Evolutionary conservation across 768 basidiomycete genomes (phyloP), one percentile per base, ranked within the genome.

Genomic region (Amanita fuliginea): DNA sequence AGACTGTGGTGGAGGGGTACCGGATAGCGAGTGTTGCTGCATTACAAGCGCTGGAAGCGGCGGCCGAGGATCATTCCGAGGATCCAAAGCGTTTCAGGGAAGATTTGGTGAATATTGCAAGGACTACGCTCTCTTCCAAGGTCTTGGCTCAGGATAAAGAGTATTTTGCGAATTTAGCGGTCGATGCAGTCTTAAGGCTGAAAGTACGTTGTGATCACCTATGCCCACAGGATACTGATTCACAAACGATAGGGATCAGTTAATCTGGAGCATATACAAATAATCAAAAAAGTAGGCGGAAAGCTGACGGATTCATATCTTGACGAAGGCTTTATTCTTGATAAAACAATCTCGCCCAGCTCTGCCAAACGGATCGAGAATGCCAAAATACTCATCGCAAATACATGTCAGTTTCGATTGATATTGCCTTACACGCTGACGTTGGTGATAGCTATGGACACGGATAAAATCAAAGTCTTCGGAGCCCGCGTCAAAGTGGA

Each of bases 241-340:
- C 33, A n/a, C 1, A n/a, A 33, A 6, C 13, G 43, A 6, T 58
- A 92, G 86, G 96, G 96, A 33, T 96, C 93, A 33, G 93, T 89
- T 45, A 86, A 98, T 67, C 74, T 99, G 30, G 95, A 99, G 56
- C 93, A 97, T 64, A 97, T 99, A 56, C 95, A 99, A 67, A 85
- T 98, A 64, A 99, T 98, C 73, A 99, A 99, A 77, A 97, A 97
- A 68, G 90, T 89, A n/a, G 95, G 95, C 51, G 95, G 95, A 45
- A 99, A 97, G 71, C 75, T 99, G 58, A 95, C 92, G 0, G 95
- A 98, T 60, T 95, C 92, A 5, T 99, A 98, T 71, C 80, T 99
- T 30, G 94, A 96, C 60, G 96, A 98, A 71, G 95, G 94, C 21
- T 99, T 98, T 72, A 98, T 99, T 59, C 81, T 99, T 22, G 93